Base-by-base conservation (phyloP, 73 alveolate genomes). In the Breviolum minutum region DNA sequence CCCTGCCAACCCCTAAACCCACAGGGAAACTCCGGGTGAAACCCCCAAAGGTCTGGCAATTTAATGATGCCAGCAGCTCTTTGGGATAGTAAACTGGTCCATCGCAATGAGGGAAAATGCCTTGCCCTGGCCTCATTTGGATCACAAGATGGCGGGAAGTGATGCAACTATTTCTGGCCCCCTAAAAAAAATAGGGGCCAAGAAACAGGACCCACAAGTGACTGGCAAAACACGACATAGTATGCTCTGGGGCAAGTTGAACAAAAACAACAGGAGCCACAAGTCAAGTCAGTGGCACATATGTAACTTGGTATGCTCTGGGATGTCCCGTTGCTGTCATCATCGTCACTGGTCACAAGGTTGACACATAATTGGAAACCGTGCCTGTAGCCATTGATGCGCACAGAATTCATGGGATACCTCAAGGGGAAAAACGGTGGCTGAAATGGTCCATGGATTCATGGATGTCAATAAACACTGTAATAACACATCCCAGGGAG, bases 51-150 rank as follows among this genome's bases (percentile, higher is more conserved):
- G 86, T 10, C 63, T 27, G 40, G 70, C 54, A 40, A 40, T 17
- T 17, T 66, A 14, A 0, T 6, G n/a, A 68, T 81, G 90, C 63
- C 83, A 63, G 88, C 20, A 30, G 17, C 24, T 40, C 96, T 73
- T 93, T 93, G 63, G 98, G 98, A 74, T 93, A 93, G 93, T 93
- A 93, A 70, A 93, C 98, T 8, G 98, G 92, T 29, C 98, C 98
- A 40, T 93, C 98, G 92, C 98, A 93, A 68, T 93, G 98, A 3
- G 98, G 98, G 82, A 73, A 81, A 70, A 93, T 93, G 81, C 98
- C 98, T 29, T 93, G 98, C 27, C 98, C 98, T 17, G 98, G 98
- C 92, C 98, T 92, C 27, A 22, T 68, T n/a, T 11, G 86, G 63
- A 62, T 24, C 14, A 2, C 60, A 22, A 77, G 54, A 40, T 40